Evolutionary conservation across 441 rosid genomes (phyloP).

Genomic region (Jatropha podagrica): DNA sequence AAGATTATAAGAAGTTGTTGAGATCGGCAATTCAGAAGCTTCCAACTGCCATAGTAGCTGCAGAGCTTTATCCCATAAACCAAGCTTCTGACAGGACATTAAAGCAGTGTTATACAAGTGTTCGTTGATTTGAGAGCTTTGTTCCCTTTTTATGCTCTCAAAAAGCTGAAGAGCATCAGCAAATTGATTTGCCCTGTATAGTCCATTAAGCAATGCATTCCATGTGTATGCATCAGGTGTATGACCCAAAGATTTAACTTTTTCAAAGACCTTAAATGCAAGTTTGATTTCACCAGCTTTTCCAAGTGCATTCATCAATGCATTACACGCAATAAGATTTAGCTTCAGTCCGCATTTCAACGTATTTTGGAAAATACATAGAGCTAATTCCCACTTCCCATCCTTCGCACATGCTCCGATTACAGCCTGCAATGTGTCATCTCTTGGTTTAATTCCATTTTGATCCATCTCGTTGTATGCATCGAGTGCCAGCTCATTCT

Average conservation of each 20-base stretch:
- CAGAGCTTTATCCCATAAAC: conserved; percentile 74
- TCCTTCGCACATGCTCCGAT: conserved; percentile 61
- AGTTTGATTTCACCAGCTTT: conserved; percentile 59
- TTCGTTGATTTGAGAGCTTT: conserved; percentile 38
- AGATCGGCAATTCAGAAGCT: conserved; percentile 45
- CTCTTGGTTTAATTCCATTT: conserved; percentile 45
- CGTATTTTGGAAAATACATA: conserved; percentile 56
- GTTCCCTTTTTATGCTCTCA: conserved; percentile 43
- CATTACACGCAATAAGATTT: conserved; percentile 64
- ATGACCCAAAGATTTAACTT: conserved; percentile 44
- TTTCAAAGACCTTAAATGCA: conserved; percentile 54
- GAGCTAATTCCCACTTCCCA: conserved; percentile 58
- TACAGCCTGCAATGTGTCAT: conserved; percentile 57
- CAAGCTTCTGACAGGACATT: conserved; percentile 77
- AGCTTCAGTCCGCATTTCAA: conserved; percentile 48
- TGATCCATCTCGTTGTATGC: conserved; percentile 69
- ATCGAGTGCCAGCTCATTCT: conserved; percentile 60
- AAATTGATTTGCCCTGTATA: conserved; percentile 49
- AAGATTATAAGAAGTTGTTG: conserved; percentile 62
- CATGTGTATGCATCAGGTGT: conserved; percentile 68
- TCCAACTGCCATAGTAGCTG: conserved; percentile 80
- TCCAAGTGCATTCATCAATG: conserved; percentile 69
- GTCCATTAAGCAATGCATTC: conserved; percentile 68
- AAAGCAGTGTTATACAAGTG: conserved; percentile 60
- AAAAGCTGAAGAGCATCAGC: conserved; percentile 53